Conservation (phyloP, 441 rosid genomes). For the Erysimum pusillum region DNA sequence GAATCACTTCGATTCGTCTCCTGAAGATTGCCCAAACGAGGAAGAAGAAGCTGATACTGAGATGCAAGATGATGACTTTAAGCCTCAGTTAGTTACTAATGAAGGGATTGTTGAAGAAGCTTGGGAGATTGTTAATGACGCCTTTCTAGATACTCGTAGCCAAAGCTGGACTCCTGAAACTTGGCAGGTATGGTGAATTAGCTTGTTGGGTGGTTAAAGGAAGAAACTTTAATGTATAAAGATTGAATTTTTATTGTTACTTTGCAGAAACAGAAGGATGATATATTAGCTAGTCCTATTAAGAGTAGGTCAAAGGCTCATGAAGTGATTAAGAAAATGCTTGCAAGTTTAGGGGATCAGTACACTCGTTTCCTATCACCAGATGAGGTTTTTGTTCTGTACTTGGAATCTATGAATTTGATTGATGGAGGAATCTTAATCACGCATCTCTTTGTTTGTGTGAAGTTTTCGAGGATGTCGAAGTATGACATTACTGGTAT, state of each 20-base stretch:
- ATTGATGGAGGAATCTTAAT: slow-evolving; percentile 1
- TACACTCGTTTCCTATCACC: slow-evolving; percentile 93
- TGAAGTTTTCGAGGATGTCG: slow-evolving; percentile 95
- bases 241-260: not conserved
- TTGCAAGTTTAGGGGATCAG: slow-evolving; percentile 85
- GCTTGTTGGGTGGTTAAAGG: slow-evolving; percentile 31
- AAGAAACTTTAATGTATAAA: slow-evolving; percentile 8
- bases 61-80: slow-evolving; percentile 47
- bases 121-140: slow-evolving; percentile 88
- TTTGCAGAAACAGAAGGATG: slow-evolving; percentile 72
- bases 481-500: slow-evolving; percentile 93
- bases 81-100: slow-evolving; percentile 56
- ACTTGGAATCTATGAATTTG: not conserved
- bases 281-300: slow-evolving; percentile 62
- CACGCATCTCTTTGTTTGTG: slow-evolving; percentile 40
- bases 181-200: slow-evolving; percentile 62
- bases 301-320: slow-evolving; percentile 83
- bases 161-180: slow-evolving; percentile 72
- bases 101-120: slow-evolving; percentile 88
- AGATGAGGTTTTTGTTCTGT: slow-evolving; percentile 63
- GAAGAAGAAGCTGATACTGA: slow-evolving; percentile 59
- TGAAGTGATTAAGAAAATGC: slow-evolving; percentile 76
- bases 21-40: slow-evolving; percentile 53
- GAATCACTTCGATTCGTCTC: too few relatives aligned
- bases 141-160: slow-evolving; percentile 64